Evolutionary conservation across 192 early-diverging fungal genomes (phyloP), one percentile per base, ranked within the genome.

Genomic region (Gryganskiella cystojenkinii): DNA sequence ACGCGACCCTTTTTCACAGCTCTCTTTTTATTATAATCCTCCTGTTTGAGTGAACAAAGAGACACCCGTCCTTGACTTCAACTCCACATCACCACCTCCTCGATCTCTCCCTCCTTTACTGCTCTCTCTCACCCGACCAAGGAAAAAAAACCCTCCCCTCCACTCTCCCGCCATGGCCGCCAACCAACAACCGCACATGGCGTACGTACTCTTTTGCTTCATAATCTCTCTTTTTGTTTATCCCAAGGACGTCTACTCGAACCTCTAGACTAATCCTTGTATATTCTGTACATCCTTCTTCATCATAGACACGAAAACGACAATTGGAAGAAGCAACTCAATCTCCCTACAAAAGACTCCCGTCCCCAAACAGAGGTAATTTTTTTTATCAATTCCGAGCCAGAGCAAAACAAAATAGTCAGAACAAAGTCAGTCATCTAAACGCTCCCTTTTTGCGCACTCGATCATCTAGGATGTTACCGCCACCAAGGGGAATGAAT

Each of bases 401-500:
- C 6, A 60, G 30, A 15, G 0, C 14, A 15, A 19, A 10, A 2
- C 6, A n/a, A 13, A 1, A n/a, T 28, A 45, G 28, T 34, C 24
- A 56, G n/a, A 56, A n/a, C 31, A 22, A 19, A 25, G 5, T 9
- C 13, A 7, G 30, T 30, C 13, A 31, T 9, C 44, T 33, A n/a
- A 37, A 30, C 20, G n/a, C n/a, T n/a, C n/a, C n/a, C n/a, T n/a
- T n/a, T n/a, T n/a, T n/a, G n/a, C n/a, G n/a, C n/a, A n/a, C n/a
- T n/a, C n/a, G n/a, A n/a, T n/a, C n/a, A n/a, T 56, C n/a, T 33
- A 86, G 83, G 97, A 99, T 84, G 97, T 99, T 49, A 95, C 94
- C 24, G 91, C 88, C 7, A 99, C 97, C 56, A 98, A 99, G 83
- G 97, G 97, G 46, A 98, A 98, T 81, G 95, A 96, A 68, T 99